Evolutionary conservation across 805 yeast species (phyloP), one percentile per base, ranked within the genome.

Genomic region (Grigorovia yakushimaensis): DNA sequence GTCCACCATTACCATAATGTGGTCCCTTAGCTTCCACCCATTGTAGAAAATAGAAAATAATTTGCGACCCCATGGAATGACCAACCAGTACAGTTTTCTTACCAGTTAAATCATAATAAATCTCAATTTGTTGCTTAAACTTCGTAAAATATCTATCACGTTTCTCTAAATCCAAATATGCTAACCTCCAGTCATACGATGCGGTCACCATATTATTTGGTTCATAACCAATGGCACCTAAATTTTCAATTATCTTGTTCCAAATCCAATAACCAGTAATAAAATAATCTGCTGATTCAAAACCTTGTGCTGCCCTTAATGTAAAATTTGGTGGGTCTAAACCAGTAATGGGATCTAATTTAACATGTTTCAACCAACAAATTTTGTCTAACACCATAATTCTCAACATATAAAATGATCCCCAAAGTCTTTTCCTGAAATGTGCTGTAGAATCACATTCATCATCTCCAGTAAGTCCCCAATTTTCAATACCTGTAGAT

Each of bases 181-280:
- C 83, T 54, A 93, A 73, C 60, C 98, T 77, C 98, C 98, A 93
- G 64, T 93, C 98, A 64, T 93, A 93, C 1, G 96, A 76, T 1
- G 98, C 98, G 47, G 89, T 82, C 27, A 75, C 61, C 97, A 93
- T 88, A 57, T 77, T 86, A 55, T 87, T 83, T 2, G 96, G 91
- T 43, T 87, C 95, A 66, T 93, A 93, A 0, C 97, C 96, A 51
- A 93, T 78, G 0, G 87, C 97, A 2, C 96, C 95, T 54, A 93
- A 70, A 59, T 93, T 93, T 65, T 91, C 96, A n/a, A 93, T 72
- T 45, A 93, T 78, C 62, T 93, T 93, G 62, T 87, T 88, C 98
- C 98, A 93, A 58, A 93, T 87, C 98, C 98, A 93, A 65, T 93
- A 93, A 0, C 98, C 98, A 3, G 97, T 86, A 65, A 93, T 81